phyloP scores from a whole-genome alignment of 1,284 basidiomycete species.

The Marasmius tenuissimus region DNA sequence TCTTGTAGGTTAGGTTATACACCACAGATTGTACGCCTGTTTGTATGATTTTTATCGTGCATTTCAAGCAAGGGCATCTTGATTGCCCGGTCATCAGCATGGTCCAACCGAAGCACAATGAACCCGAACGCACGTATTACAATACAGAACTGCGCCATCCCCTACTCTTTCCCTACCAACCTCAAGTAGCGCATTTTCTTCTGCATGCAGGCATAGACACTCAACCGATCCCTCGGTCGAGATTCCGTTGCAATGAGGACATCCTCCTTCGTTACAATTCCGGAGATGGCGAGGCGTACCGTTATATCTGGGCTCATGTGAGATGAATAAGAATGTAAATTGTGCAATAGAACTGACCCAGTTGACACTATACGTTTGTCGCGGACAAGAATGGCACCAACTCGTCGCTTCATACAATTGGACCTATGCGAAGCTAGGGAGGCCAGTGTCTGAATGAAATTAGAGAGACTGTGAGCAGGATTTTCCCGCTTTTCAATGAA shows the following conservation, averaged over 20 bases:
- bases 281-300: conserved; percentile 89
- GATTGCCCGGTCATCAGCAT: not conserved
- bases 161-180: conserved; percentile 87
- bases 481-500: too few species aligned
- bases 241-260: conserved; percentile 73
- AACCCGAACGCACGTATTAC: conserved; percentile 65
- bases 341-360: conserved; percentile 51
- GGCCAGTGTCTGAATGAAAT: conserved; percentile 70
- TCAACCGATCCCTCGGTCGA: conserved; percentile 66
- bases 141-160: conserved; percentile 85
- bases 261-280: conserved; percentile 92
- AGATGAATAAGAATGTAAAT: conserved; percentile 3
- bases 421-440: conserved; percentile 83
- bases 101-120: not conserved
- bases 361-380: conserved; percentile 91
- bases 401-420: conserved; percentile 98
- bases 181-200: conserved; percentile 96
- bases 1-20: conserved; percentile 94
- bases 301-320: conserved; percentile 74
- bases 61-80: conserved; percentile 96
- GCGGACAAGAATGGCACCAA: conserved; percentile 89
- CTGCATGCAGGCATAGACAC: conserved; percentile 96
- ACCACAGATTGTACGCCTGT: conserved; percentile 92
- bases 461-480: not conserved
- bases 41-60: conserved; percentile 97